Evolutionary conservation across 257 asterid species (phyloP).

Genomic region (Handroanthus guayacan): DNA sequence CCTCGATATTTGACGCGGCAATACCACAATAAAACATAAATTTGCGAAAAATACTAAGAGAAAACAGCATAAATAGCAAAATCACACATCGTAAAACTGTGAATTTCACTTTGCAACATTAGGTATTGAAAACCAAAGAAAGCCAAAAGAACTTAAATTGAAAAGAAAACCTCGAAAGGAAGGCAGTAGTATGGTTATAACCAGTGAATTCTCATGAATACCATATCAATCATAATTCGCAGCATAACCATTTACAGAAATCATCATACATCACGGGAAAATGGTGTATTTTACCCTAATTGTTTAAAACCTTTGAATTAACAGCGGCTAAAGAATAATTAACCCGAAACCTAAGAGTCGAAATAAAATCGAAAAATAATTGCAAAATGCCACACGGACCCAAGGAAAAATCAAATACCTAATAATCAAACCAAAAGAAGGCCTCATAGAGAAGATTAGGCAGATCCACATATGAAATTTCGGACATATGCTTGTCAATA

Average conservation of each 20-base stretch:
- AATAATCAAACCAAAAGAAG: not conserved
- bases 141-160: not conserved
- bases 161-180: slow-evolving; percentile 48
- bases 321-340: not conserved
- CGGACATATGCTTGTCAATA: slow-evolving; percentile 47
- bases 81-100: too few relatives aligned
- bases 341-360: not conserved
- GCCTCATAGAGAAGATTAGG: slow-evolving; percentile 60
- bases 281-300: too few relatives aligned
- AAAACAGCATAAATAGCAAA: too few relatives aligned
- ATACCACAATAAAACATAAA: too few relatives aligned
- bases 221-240: slow-evolving; percentile 41
- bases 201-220: slow-evolving; percentile 34
- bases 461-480: slow-evolving; percentile 29
- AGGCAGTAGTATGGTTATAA: slow-evolving; percentile 52
- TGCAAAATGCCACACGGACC: too few relatives aligned
- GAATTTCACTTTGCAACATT: too few relatives aligned
- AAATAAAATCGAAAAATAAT: too few relatives aligned
- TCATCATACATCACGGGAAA: too few relatives aligned
- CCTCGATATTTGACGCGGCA: not conserved
- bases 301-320: not conserved
- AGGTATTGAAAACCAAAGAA: too few relatives aligned
- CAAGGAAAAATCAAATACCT: not conserved
- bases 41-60: too few relatives aligned
- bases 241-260: not conserved